A percentile compares a stretch with the other conserved stretches of the same genome.
Conservation (phyloP, 345 rosid genomes). For the Fremontodendron californicum region DNA sequence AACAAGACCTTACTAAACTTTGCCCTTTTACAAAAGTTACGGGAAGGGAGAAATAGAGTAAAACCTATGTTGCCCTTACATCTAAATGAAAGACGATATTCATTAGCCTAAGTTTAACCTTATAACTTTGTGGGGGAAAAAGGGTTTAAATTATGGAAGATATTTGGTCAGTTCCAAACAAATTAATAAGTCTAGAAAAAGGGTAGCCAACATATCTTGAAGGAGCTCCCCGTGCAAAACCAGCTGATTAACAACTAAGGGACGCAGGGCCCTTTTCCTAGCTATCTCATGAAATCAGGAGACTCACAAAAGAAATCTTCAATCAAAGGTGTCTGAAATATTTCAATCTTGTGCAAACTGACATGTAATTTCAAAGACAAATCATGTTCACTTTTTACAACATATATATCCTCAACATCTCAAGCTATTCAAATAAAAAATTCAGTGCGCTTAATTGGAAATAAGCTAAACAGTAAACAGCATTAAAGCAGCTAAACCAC, state of each 20-base stretch:
- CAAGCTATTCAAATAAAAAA: neutral
- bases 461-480: neutral
- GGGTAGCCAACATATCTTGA: neutral
- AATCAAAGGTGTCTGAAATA: neutral
- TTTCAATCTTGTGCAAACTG: neutral
- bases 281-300: neutral
- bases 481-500: neutral
- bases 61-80: no score
- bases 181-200: neutral
- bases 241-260: neutral
- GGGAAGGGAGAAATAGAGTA: no score
- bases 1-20: no score
- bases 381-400: neutral
- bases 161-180: neutral
- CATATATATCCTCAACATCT: neutral
- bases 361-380: neutral
- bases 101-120: no score
- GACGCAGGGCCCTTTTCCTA: neutral
- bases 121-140: no score
- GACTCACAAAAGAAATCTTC: neutral
- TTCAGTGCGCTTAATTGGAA: neutral
- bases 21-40: no score
- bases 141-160: no score
- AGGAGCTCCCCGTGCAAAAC: neutral
- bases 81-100: no score